Evolutionary conservation across 768 basidiomycete species (phyloP), one percentile per base, ranked within the genome.

Genomic region (Aureoboletus auriporus): DNA sequence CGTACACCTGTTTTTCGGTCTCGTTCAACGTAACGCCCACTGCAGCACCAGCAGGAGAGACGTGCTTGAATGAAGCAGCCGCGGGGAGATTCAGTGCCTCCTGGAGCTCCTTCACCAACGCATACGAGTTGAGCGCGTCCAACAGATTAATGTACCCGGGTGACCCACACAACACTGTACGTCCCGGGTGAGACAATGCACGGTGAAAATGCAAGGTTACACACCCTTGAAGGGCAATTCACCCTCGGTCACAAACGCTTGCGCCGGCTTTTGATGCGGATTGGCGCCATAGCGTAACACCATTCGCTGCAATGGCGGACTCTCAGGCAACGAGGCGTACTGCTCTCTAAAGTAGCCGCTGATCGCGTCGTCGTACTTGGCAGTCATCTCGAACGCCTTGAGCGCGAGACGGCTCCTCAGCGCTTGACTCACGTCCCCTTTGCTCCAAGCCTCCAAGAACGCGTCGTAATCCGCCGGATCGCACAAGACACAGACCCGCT

Each of bases 21-120:
- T 89, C 85, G 56, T 83, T 77, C 38, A 99, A 77, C 62, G 80
- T 80, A 47, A 96, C 66, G 20, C 93, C 95, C 11, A 97, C 90
- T 26, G 94, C 96, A 6, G 90, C 93, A 43, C 96, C 96, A 2
- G 96, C 96, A 10, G 96, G 96, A 14, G 95, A 98, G 51, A 99
- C 96, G 63, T 99, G 96, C 73, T 99, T 99, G 84, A 98, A 99
- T 1, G 94, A 97, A 0, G 96, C 95, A 11, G 96, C 95, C 12
- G 96, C 96, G 14, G 96, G 94, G 39, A 98, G 82, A 31, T 75
- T 70, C 48, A 98, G 80, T 1, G 90, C 90, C 49, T 82, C 89
- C 39, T 91, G 84, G 4, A 99, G 80, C 65, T 99, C 96, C 61
- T 86, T 89, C 48, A 99, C 96, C 35, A 99, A 80, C 1, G 91